Percentiles rank a stretch among this genome's conserved stretches.
These are phyloP conservation scores for Urostyla sp. DNA, from an alignment of 73 alveolate genomes.

Conservation along the genomic window DNA sequence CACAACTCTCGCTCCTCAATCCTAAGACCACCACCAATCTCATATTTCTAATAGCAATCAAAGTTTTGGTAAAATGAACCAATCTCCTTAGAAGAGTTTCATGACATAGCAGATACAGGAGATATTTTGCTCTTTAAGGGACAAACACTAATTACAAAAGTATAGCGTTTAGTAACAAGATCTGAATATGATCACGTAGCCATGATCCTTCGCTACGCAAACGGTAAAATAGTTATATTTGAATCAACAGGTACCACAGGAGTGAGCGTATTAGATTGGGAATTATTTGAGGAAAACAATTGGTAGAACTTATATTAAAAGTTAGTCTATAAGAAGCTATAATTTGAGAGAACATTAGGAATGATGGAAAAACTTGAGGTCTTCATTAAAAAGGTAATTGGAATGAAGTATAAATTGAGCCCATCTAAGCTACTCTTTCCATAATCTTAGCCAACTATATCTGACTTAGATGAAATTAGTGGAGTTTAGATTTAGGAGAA, in stretches of 20 bases:
- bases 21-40: background rate
- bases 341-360: conserved; percentile 62
- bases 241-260: conserved; percentile 83
- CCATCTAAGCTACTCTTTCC: conserved; percentile 59
- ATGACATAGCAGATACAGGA: conserved; percentile 88
- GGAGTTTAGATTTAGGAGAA: too few relatives aligned
- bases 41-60: background rate
- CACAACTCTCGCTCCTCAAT: conserved; percentile 17
- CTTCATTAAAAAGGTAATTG: conserved; percentile 65
- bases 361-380: conserved; percentile 61
- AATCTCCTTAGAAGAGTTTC: conserved; percentile 11
- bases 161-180: conserved; percentile 86
- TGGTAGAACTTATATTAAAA: conserved; percentile 79
- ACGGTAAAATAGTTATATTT: conserved; percentile 69
- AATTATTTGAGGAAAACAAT: conserved; percentile 65
- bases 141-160: conserved; percentile 72
- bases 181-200: conserved; percentile 93
- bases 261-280: conserved; percentile 84
- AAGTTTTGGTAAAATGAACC: background rate
- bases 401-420: conserved; percentile 64
- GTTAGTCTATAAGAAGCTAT: conserved; percentile 74
- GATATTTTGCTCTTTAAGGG: conserved; percentile 92
- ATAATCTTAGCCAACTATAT: too few relatives aligned
- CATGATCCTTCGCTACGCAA: conserved; percentile 60
- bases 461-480: too few relatives aligned